Conservation (phyloP, 2,329 filamentous ascomycete genomes). For the Ceratocystis eucalypticola region DNA sequence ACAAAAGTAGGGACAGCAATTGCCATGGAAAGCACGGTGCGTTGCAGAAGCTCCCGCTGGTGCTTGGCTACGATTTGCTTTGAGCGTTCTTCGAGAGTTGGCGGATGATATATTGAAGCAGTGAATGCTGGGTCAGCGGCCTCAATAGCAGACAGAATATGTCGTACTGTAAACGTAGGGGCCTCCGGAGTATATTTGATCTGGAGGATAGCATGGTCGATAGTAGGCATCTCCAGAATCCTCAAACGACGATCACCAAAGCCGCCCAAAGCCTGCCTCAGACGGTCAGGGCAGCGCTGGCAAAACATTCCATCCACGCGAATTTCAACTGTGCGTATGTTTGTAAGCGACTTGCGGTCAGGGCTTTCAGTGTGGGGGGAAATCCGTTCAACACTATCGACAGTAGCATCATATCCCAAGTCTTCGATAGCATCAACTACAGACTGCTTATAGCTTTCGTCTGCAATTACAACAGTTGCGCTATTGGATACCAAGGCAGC, state of each 20-base stretch:
- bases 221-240: constrained; percentile 42
- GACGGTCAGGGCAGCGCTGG: constrained; percentile 50
- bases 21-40: constrained; percentile 55
- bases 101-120: constrained; percentile 62
- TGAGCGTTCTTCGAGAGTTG: constrained; percentile 71
- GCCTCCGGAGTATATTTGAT: constrained; percentile 56
- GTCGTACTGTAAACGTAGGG: constrained; percentile 59
- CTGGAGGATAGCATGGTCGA: constrained; percentile 52
- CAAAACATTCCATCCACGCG: constrained; percentile 62
- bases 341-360: constrained; percentile 23
- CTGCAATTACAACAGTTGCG: constrained; percentile 44
- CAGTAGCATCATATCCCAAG: constrained; percentile 51
- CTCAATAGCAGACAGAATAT: constrained; percentile 55
- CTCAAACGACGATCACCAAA: constrained; percentile 37
- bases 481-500: constrained; percentile 57
- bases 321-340: constrained; percentile 47
- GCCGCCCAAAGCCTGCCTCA: constrained; percentile 39
- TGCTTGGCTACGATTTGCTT: constrained; percentile 58
- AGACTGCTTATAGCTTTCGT: constrained; percentile 25
- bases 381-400: constrained; percentile 38
- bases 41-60: constrained; percentile 51
- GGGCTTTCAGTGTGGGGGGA: constrained; percentile 26
- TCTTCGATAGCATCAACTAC: constrained; percentile 41
- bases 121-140: constrained; percentile 51
- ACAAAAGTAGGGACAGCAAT: constrained; percentile 71